Evolutionary conservation across 2,329 filamentous ascomycete genomes (phyloP).

Genomic region (Ceratocystis albifundus): DNA sequence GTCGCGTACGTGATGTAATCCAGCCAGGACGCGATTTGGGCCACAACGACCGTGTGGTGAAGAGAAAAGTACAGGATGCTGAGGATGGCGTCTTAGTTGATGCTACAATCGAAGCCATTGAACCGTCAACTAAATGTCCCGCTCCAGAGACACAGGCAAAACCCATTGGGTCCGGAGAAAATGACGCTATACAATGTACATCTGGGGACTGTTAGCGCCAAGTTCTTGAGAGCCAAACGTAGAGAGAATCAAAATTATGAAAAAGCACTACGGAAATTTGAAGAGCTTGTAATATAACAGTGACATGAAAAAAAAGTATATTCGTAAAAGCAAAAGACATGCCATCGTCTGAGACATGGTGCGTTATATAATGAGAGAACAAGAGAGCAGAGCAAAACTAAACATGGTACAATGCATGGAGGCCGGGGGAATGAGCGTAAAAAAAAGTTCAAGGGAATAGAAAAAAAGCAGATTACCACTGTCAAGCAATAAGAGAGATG

Average conservation of each 20-base stretch:
- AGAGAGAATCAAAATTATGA: not conserved
- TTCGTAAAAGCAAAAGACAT: not conserved
- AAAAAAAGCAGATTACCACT: too few relatives aligned
- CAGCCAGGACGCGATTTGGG: constrained; percentile 68
- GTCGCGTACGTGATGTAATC: constrained; percentile 68
- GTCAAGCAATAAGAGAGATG: not conserved
- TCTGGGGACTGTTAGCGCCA: constrained; percentile 11
- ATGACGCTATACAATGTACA: constrained; percentile 1
- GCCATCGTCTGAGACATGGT: constrained; percentile 13
- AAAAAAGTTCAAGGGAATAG: not conserved
- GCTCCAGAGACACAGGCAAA: not conserved
- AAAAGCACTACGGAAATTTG: not conserved
- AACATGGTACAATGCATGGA: not conserved
- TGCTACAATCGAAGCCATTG: not conserved
- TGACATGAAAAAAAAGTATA: constrained; percentile 6
- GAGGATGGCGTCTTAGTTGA: constrained; percentile 28
- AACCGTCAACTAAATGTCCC: not conserved
- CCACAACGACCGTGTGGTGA: constrained; percentile 54
- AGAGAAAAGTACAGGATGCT: not conserved
- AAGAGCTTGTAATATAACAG: not conserved
- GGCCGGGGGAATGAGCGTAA: constrained; percentile 12
- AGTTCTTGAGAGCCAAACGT: not conserved
- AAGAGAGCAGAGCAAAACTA: not conserved
- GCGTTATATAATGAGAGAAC: constrained; percentile 2
- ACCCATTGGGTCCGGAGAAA: too few relatives aligned